Evolutionary conservation across 169 alveolate genomes (phyloP).

Genomic region (Plasmodium adleri): DNA sequence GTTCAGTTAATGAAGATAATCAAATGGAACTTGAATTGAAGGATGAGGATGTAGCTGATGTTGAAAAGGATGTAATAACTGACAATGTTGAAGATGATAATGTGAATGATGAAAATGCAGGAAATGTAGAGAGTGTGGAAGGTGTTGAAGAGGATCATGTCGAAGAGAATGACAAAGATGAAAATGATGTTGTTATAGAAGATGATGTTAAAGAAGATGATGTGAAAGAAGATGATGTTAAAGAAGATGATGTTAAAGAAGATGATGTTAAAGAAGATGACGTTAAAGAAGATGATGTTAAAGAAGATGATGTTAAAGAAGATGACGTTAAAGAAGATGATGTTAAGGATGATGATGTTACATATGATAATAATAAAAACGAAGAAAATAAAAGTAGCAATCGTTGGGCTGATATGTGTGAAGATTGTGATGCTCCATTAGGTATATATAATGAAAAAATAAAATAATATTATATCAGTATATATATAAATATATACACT

Average conservation of each 20-base stretch:
- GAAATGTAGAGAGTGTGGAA: background rate
- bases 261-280: background rate
- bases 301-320: no score
- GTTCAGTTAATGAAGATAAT: constrained; percentile 27
- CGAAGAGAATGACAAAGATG: background rate
- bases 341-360: background rate
- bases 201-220: background rate
- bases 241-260: constrained; percentile 2
- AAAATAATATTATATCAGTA: background rate
- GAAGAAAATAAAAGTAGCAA: constrained; percentile 68
- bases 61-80: constrained; percentile 6
- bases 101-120: background rate
- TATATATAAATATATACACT: background rate
- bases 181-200: background rate
- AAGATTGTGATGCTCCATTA: constrained; percentile 70
- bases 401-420: constrained; percentile 76
- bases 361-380: constrained; percentile 6
- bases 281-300: no score
- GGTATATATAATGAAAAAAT: constrained; percentile 8
- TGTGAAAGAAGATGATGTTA: background rate
- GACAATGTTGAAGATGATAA: background rate
- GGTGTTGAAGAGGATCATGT: background rate
- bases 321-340: constrained; percentile 4
- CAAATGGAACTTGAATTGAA: constrained; percentile 23
- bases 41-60: background rate